Conservation (phyloP, 2,329 filamentous ascomycete species). For the Dactylonectria macrodidyma region DNA sequence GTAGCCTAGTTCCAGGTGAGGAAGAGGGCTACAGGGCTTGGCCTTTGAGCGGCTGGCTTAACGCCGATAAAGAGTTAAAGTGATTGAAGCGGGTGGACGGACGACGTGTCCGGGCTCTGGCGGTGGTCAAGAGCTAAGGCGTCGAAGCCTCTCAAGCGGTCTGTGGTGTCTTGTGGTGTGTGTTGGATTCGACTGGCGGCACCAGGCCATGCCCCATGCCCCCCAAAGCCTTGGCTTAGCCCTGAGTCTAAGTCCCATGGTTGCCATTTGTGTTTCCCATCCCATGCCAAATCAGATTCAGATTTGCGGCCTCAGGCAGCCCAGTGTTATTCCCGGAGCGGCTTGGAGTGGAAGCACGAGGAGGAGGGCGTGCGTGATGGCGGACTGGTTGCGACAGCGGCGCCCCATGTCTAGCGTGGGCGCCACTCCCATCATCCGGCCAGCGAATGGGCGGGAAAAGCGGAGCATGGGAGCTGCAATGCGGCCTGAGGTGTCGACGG, state of each 20-base stretch:
- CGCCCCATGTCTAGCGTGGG: slow-evolving; percentile 41
- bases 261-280: slow-evolving; percentile 47
- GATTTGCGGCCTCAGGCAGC: slow-evolving; percentile 42
- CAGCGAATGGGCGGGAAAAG: slow-evolving; percentile 46
- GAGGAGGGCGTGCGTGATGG: slow-evolving; percentile 35
- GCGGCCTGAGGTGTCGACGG: slow-evolving; percentile 34
- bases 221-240: slow-evolving; percentile 25
- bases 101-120: slow-evolving; percentile 38
- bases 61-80: slow-evolving; percentile 36
- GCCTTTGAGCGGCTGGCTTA: slow-evolving; percentile 36
- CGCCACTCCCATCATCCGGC: slow-evolving; percentile 50
- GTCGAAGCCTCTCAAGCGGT: slow-evolving; percentile 37
- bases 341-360: slow-evolving; percentile 25
- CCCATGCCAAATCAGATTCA: slow-evolving; percentile 42
- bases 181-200: slow-evolving; percentile 30
- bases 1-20: slow-evolving; percentile 17
- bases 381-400: slow-evolving; percentile 42
- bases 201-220: slow-evolving; percentile 29
- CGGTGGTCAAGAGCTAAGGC: slow-evolving; percentile 35
- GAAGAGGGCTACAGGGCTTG: slow-evolving; percentile 27
- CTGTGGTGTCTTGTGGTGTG: slow-evolving; percentile 26
- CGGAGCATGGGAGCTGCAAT: slow-evolving; percentile 28
- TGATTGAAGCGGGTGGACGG: slow-evolving; percentile 31
- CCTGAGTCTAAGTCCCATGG: slow-evolving; percentile 26
- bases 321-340: slow-evolving; percentile 44